Evolutionary conservation across 2,329 filamentous ascomycete species (phyloP).

Genomic region (Penicillium janthinellum): DNA sequence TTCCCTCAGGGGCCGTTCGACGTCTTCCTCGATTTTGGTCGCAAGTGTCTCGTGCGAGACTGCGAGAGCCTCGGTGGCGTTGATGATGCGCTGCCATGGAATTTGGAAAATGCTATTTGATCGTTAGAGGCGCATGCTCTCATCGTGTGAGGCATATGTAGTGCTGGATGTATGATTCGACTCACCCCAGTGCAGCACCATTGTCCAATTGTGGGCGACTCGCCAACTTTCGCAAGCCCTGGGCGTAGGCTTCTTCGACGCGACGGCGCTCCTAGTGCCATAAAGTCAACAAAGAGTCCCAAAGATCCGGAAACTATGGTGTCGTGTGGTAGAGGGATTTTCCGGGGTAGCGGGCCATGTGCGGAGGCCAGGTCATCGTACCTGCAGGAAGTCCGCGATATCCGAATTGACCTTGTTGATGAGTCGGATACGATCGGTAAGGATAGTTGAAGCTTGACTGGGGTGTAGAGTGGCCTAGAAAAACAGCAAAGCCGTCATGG

Average conservation of each 20-base stretch:
- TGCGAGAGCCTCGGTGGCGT: constrained; percentile 77
- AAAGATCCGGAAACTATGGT: constrained; percentile 18
- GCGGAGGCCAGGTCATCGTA: constrained; percentile 49
- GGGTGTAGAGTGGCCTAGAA: constrained; percentile 78
- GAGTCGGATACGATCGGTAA: constrained; percentile 84
- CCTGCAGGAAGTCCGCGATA: constrained; percentile 96
- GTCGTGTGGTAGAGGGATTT: background rate
- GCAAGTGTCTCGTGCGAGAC: constrained; percentile 80
- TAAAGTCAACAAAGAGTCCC: constrained; percentile 13
- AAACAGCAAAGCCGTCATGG: background rate
- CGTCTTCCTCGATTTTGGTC: constrained; percentile 80
- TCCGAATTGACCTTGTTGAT: constrained; percentile 84
- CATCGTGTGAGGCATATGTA: background rate
- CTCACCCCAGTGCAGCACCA: constrained; percentile 83
- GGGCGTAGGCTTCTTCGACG: constrained; percentile 87
- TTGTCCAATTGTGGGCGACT: constrained; percentile 73
- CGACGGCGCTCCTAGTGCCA: constrained; percentile 77
- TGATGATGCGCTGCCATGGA: constrained; percentile 86
- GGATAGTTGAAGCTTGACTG: constrained; percentile 73
- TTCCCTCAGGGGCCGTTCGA: constrained; percentile 78
- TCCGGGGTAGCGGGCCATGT: constrained; percentile 6
- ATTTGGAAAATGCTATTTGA: constrained; percentile 75
- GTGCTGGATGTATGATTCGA: constrained; percentile 14
- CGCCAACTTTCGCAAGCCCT: constrained; percentile 77
- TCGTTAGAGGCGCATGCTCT: constrained; percentile 18